Percentiles rank a stretch among this genome's conserved stretches.
phyloP scores from a whole-genome alignment of 129 eudicot genomes.

The Logfia minima region DNA sequence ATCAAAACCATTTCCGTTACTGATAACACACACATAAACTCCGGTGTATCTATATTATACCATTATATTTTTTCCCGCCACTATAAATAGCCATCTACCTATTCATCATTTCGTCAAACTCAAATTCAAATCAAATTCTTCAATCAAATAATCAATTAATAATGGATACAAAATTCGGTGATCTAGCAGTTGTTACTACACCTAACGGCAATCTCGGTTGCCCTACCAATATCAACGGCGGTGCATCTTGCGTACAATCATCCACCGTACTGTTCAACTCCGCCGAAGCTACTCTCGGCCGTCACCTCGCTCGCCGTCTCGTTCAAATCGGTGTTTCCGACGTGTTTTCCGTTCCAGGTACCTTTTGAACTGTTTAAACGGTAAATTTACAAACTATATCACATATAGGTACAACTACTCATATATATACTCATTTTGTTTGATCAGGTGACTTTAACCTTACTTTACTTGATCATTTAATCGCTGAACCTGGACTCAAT shows the following conservation, averaged over 20 bases:
- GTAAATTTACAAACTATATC: background rate
- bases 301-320: constrained; percentile 82
- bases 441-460: constrained; percentile 61
- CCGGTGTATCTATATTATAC: background rate
- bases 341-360: constrained; percentile 74
- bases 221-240: constrained; percentile 38
- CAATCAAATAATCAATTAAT: background rate
- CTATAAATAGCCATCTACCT: background rate
- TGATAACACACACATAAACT: background rate
- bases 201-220: constrained; percentile 36
- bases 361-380: background rate
- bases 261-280: constrained; percentile 33
- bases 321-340: constrained; percentile 65
- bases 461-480: constrained; percentile 63
- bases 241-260: constrained; percentile 34
- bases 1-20: background rate
- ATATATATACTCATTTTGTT: background rate
- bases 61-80: background rate
- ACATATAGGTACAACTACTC: background rate
- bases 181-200: background rate
- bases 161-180: constrained; percentile 41
- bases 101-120: background rate
- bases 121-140: background rate
- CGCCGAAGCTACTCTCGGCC: constrained; percentile 67
- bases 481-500: constrained; percentile 57